Percentiles rank a stretch among this genome's conserved stretches.
These are phyloP conservation scores for Coemansia interrupta DNA, from an alignment of 192 early-diverging fungal genomes.

Conservation along the genomic window DNA sequence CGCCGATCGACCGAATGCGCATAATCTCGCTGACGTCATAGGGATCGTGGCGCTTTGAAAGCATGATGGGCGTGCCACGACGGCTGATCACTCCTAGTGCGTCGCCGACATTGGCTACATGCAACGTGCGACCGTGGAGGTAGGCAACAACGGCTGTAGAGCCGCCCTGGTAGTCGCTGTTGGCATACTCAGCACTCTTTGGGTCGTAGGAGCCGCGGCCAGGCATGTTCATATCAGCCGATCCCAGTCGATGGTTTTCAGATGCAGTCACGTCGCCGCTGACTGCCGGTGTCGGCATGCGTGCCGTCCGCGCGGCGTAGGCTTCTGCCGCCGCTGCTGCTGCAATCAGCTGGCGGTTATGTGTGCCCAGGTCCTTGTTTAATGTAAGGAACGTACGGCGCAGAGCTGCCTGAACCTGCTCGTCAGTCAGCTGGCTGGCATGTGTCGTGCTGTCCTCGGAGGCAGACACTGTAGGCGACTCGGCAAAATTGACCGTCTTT, in stretches of 20 bases:
- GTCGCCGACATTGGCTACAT: conserved; percentile 86
- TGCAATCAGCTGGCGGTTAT: conserved; percentile 47
- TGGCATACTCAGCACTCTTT: conserved; percentile 16
- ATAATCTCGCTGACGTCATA: conserved; percentile 64
- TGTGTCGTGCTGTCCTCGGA: conserved; percentile 12
- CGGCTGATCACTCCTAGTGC: conserved; percentile 74
- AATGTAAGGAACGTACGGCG: conserved; percentile 79
- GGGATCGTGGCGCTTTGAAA: conserved; percentile 71
- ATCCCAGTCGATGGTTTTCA: conserved; percentile 5
- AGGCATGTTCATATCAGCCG: conserved; percentile 26
- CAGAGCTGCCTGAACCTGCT: conserved; percentile 59
- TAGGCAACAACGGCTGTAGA: conserved; percentile 79
- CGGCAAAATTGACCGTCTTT: conserved; percentile 47
- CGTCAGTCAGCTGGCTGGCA: conserved; percentile 29
- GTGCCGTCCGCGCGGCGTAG: conserved; percentile 32
- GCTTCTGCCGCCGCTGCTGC: conserved; percentile 43
- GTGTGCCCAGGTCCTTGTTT: conserved; percentile 73
- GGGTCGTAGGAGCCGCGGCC: conserved; percentile 29
- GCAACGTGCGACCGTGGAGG: conserved; percentile 70
- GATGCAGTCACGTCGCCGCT: conserved; percentile 6
- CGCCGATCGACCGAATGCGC: conserved; percentile 76
- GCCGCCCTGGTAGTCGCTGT: conserved; percentile 59
- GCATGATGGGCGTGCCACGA: conserved; percentile 63
- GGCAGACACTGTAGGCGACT: conserved; percentile 13
- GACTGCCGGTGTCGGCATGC: conserved; percentile 7